phyloP scores from a whole-genome alignment of 139 green algal species.

The Chlorella vulgaris region DNA sequence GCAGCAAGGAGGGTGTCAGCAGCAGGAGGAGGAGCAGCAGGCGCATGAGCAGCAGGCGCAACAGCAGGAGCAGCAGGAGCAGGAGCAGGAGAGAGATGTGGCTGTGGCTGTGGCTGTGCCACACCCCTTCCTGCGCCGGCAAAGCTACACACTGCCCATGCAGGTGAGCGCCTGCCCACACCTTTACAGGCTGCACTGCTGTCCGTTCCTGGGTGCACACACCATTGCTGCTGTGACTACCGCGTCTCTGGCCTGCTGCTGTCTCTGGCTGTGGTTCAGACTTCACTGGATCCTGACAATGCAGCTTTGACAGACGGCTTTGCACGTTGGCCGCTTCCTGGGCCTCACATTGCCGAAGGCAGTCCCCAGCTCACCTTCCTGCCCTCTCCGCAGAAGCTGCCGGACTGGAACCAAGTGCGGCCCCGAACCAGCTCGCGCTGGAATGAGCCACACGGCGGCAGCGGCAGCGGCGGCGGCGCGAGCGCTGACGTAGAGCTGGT shows the following conservation, averaged over 20 bases:
- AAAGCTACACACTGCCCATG: constrained; percentile 9
- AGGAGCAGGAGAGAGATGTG: neutral
- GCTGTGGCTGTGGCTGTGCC: neutral
- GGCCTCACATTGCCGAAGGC: too few relatives aligned
- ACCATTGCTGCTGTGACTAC: neutral
- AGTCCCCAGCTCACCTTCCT: neutral
- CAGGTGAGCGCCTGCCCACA: neutral
- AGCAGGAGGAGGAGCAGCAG: neutral
- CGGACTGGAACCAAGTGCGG: constrained; percentile 16
- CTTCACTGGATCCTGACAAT: too few relatives aligned
- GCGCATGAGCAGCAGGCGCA: neutral
- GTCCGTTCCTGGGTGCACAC: too few relatives aligned
- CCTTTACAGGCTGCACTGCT: too few relatives aligned
- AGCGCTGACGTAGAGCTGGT: neutral
- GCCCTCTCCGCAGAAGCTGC: constrained; percentile 2
- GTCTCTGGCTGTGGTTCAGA: too few relatives aligned
- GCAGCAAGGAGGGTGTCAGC: neutral
- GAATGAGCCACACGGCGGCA: neutral
- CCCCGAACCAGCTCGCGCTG: constrained; percentile 13
- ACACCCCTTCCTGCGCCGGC: constrained; percentile 10
- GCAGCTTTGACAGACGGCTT: too few relatives aligned
- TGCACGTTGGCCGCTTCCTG: too few relatives aligned
- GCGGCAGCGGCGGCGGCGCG: neutral
- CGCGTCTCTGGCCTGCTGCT: neutral
- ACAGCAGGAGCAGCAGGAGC: neutral